Evolutionary conservation across 148 eudicot species (phyloP).

Genomic region (Diospyros lotus): DNA sequence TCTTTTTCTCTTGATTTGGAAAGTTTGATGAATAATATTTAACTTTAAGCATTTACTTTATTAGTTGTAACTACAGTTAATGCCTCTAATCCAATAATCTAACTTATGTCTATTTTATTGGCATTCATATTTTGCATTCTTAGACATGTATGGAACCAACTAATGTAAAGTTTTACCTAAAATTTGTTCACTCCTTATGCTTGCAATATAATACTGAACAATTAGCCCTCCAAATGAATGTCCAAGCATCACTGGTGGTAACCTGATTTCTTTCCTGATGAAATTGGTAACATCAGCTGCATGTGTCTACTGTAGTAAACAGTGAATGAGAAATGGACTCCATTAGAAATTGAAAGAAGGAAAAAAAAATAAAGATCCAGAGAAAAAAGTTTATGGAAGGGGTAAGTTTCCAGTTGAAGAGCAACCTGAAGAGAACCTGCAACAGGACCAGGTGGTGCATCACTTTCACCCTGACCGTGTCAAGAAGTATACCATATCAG

Average conservation of each 20-base stretch:
- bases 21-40: neutral
- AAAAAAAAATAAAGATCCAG: neutral
- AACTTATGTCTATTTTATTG: neutral
- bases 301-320: conserved; percentile 76
- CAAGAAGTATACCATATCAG: conserved; percentile 13
- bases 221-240: conserved; percentile 95
- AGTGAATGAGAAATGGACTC: conserved; percentile 14
- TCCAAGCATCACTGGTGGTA: conserved; percentile 70
- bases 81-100: neutral
- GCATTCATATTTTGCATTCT: neutral
- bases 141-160: conserved; percentile 5
- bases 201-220: conserved; percentile 78
- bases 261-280: conserved; percentile 46
- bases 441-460: conserved; percentile 57
- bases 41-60: neutral
- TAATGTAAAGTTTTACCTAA: conserved; percentile 28
- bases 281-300: conserved; percentile 77
- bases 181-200: conserved; percentile 28
- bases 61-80: neutral
- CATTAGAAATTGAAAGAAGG: neutral
- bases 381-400: neutral
- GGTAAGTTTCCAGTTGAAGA: neutral
- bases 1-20: no score
- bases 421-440: conserved; percentile 84
- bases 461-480: conserved; percentile 84